Conservation (phyloP, 2,329 filamentous ascomycete genomes). For the Scedosporium aurantiacum region DNA sequence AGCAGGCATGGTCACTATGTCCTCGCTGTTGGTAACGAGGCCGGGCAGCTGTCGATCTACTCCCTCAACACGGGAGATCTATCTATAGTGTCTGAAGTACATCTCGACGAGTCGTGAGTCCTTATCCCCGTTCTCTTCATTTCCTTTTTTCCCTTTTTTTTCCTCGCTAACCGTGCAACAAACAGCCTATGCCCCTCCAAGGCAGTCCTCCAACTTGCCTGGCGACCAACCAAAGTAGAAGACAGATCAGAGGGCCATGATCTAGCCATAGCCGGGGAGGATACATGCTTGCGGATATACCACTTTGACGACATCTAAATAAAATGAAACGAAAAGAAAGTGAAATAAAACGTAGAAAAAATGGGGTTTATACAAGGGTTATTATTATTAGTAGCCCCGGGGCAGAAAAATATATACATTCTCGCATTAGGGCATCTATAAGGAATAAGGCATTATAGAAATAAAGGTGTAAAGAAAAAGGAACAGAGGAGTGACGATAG, state of each 20-base stretch:
- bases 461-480: neutral
- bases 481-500: neutral
- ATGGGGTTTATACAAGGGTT: neutral
- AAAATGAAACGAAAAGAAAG: neutral
- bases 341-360: conserved; percentile 9
- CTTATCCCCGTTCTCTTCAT: neutral
- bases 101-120: conserved; percentile 2
- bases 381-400: neutral
- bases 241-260: conserved; percentile 21
- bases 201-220: conserved; percentile 55
- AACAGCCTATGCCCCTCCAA: conserved; percentile 47
- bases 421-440: neutral
- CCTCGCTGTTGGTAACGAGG: conserved; percentile 48
- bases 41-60: conserved; percentile 27
- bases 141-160: neutral
- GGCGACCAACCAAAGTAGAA: conserved; percentile 43
- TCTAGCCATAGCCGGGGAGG: conserved; percentile 47
- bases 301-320: conserved; percentile 20
- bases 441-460: neutral
- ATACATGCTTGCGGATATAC: conserved; percentile 50
- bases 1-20: conserved; percentile 18
- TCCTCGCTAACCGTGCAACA: conserved; percentile 13
- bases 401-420: neutral
- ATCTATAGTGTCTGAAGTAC: neutral
- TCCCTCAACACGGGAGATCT: conserved; percentile 2